Evolutionary conservation across 2,329 filamentous ascomycete genomes (phyloP).

Genomic region (Penicillium verrucosum): DNA sequence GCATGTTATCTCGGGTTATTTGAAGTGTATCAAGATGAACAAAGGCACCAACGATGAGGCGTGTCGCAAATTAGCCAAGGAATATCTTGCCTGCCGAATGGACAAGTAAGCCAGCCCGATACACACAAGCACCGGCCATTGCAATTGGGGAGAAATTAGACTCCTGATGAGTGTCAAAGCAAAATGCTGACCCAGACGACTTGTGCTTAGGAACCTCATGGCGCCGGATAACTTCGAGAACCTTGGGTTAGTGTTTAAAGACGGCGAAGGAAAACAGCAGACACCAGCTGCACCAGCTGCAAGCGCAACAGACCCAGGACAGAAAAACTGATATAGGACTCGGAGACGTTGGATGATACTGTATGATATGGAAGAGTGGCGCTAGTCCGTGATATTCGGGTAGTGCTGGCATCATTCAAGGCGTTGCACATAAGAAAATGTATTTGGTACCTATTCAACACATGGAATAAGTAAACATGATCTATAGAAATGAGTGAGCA

Average conservation of each 20-base stretch:
- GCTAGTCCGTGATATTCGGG: constrained; percentile 1
- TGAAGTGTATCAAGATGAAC: constrained; percentile 80
- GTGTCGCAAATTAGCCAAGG: constrained; percentile 81
- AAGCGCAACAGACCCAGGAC: not conserved
- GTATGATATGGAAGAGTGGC: constrained; percentile 9
- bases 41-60: constrained; percentile 81
- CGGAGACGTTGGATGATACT: constrained; percentile 19
- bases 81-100: constrained; percentile 90
- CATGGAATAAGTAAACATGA: not conserved
- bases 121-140: not conserved
- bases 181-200: constrained; percentile 4
- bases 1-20: constrained; percentile 77
- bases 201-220: constrained; percentile 74
- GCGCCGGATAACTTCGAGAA: constrained; percentile 93
- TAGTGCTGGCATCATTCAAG: constrained; percentile 15
- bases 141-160: not conserved
- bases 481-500: not conserved
- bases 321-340: constrained; percentile 8
- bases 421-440: constrained; percentile 22
- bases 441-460: constrained; percentile 5
- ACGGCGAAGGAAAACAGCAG: constrained; percentile 23
- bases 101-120: constrained; percentile 64
- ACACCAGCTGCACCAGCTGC: not conserved
- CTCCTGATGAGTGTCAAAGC: not conserved
- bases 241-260: constrained; percentile 68